A percentile compares a stretch with the other conserved stretches of the same genome.
Evolutionary conservation across 495 filamentous ascomycete species (phyloP).

Genomic region (Trichocladium uniseriatum): DNA sequence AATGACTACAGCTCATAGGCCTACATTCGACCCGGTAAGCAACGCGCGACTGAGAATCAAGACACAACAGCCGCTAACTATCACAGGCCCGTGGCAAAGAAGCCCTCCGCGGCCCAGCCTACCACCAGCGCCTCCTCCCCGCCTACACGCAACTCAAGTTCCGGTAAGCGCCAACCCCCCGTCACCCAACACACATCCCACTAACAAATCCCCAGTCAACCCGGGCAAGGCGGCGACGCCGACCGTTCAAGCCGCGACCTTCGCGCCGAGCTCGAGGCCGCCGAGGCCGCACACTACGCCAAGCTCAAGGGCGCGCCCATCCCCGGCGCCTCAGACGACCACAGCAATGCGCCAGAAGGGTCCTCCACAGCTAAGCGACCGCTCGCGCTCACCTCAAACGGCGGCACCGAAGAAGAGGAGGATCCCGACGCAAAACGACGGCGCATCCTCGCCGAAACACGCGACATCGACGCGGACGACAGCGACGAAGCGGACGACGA

Average conservation of each 20-base stretch:
- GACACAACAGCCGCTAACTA: constrained; percentile 12
- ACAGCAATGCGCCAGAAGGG: constrained; percentile 28
- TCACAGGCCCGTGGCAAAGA: constrained; percentile 87
- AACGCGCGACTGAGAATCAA: not conserved
- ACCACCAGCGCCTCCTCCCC: constrained; percentile 91
- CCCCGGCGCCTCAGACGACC: constrained; percentile 21
- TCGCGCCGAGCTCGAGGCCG: constrained; percentile 78
- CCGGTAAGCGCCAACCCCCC: constrained; percentile 42
- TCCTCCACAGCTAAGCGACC: constrained; percentile 53
- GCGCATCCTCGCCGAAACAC: constrained; percentile 77
- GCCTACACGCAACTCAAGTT: constrained; percentile 88
- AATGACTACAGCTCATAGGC: constrained; percentile 77
- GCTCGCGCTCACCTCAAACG: constrained; percentile 38
- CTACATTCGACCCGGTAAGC: constrained; percentile 84
- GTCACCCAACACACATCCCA: not conserved
- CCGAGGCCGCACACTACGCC: constrained; percentile 79
- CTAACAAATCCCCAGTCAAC: constrained; percentile 44
- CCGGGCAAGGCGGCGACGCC: constrained; percentile 79
- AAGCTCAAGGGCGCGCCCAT: constrained; percentile 60
- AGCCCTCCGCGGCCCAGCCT: constrained; percentile 83
- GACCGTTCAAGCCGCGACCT: constrained; percentile 70
- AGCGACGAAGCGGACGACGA: constrained; percentile 52
- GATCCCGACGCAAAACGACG: constrained; percentile 76
- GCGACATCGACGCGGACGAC: constrained; percentile 84
- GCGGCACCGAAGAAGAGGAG: constrained; percentile 41